These are phyloP conservation scores for Aspergillus brunneoviolaceus DNA, from an alignment of 2,329 filamentous ascomycete genomes.

Conservation along the genomic window DNA sequence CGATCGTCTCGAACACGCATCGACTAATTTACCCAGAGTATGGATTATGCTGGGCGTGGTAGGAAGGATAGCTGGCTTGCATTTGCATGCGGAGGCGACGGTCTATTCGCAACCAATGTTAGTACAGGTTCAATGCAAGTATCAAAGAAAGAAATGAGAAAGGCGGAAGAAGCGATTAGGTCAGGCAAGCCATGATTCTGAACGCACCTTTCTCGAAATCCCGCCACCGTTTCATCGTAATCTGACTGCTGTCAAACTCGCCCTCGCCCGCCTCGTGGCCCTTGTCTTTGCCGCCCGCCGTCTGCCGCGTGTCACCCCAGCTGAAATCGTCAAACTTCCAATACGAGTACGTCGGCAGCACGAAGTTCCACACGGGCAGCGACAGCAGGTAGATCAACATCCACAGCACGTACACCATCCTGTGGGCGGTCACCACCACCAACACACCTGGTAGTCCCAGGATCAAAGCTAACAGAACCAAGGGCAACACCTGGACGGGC, in stretches of 20 bases:
- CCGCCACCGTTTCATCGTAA: constrained; percentile 98
- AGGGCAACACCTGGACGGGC: constrained; percentile 81
- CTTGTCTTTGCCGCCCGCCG: constrained; percentile 86
- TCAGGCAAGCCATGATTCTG: not conserved
- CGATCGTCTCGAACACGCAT: too few relatives aligned
- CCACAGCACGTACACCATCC: constrained; percentile 88
- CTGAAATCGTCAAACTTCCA: constrained; percentile 99
- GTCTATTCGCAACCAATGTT: not conserved
- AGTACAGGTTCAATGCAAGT: not conserved
- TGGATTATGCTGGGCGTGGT: not conserved
- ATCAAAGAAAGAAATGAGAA: too few relatives aligned
- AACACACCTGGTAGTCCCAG: constrained; percentile 89
- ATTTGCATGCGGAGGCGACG: constrained; percentile 36
- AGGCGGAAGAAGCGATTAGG: too few relatives aligned
- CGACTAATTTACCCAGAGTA: not conserved
- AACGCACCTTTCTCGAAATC: constrained; percentile 79
- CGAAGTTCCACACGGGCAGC: constrained; percentile 95
- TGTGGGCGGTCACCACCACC: constrained; percentile 90
- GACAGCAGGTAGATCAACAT: constrained; percentile 95
- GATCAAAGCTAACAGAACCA: constrained; percentile 85
- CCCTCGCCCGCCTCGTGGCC: constrained; percentile 80
- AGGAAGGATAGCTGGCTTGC: constrained; percentile 6
- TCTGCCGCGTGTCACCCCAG: constrained; percentile 97
- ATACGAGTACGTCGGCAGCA: constrained; percentile 90
- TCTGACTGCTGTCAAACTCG: constrained; percentile 97